Evolutionary conservation across 305 asterid genomes (phyloP).

Genomic region (Fraxinus nigra): DNA sequence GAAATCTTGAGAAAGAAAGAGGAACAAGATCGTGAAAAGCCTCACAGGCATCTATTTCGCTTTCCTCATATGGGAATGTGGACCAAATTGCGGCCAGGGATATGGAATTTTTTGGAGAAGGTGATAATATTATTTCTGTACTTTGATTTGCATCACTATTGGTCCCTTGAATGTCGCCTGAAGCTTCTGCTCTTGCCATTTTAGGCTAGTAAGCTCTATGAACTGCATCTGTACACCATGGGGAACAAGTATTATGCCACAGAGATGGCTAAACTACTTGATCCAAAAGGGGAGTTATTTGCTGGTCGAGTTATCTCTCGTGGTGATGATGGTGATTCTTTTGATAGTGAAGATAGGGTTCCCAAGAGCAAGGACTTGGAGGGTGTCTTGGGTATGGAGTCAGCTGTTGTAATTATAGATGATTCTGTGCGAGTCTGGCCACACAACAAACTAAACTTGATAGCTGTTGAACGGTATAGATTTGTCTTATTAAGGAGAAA

Average conservation of each 20-base stretch:
- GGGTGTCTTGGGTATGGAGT: constrained; percentile 95
- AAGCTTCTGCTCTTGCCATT: constrained; percentile 25
- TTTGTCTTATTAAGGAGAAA: constrained; percentile 6
- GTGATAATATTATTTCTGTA: constrained; percentile 27
- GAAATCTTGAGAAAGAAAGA: constrained; percentile 91
- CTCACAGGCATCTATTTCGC: constrained; percentile 73
- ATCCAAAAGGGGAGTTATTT: constrained; percentile 90
- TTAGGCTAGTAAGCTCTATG: constrained; percentile 85
- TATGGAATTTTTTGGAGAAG: constrained; percentile 97
- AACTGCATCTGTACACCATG: constrained; percentile 95
- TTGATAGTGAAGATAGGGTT: constrained; percentile 79
- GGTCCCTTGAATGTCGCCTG: constrained; percentile 13
- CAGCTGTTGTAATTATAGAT: constrained; percentile 83
- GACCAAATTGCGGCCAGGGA: constrained; percentile 97
- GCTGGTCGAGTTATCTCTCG: constrained; percentile 91
- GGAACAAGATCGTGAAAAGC: constrained; percentile 85
- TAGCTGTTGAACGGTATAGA: constrained; percentile 82
- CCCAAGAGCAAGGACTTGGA: constrained; percentile 91
- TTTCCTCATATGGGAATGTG: constrained; percentile 98
- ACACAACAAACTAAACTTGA: constrained; percentile 75
- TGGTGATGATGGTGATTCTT: constrained; percentile 82
- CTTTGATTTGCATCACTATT: constrained; percentile 10
- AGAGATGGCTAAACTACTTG: constrained; percentile 97
- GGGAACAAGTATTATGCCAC: constrained; percentile 97
- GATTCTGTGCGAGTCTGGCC: constrained; percentile 98